Percentiles rank a stretch among this genome's conserved stretches.
phyloP scores from a whole-genome alignment of 306 rosid genomes.

The Corylus heterophylla region DNA sequence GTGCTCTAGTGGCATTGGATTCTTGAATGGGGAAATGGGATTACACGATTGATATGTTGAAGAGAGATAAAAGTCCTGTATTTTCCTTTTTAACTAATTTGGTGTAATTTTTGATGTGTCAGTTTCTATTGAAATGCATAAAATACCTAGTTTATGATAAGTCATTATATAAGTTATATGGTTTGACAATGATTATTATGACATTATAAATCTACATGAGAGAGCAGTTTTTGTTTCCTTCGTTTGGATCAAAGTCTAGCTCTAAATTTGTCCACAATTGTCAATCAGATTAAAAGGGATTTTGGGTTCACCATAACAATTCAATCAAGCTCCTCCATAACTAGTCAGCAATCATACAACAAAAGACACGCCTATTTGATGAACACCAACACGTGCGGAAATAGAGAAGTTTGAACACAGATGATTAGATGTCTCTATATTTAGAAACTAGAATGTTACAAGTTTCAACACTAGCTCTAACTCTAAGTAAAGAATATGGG shows the following conservation, averaged over 20 bases:
- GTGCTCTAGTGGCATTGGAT: too few relatives aligned
- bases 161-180: too few relatives aligned
- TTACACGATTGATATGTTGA: too few relatives aligned
- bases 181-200: too few relatives aligned
- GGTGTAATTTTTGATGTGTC: too few relatives aligned
- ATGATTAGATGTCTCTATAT: not conserved
- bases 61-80: too few relatives aligned
- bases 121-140: too few relatives aligned
- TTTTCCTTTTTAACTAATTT: too few relatives aligned
- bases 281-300: not conserved
- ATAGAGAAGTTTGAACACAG: constrained; percentile 13
- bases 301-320: not conserved
- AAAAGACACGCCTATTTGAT: constrained; percentile 39
- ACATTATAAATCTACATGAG: too few relatives aligned
- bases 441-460: constrained; percentile 17
- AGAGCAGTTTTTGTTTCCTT: too few relatives aligned
- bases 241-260: not conserved
- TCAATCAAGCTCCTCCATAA: constrained; percentile 8
- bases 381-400: not conserved
- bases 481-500: constrained; percentile 21
- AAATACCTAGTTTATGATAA: too few relatives aligned
- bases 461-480: constrained; percentile 37
- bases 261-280: not conserved
- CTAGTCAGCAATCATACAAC: constrained; percentile 30
- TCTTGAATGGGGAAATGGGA: too few relatives aligned